Evolutionary conservation across 208 protist species (phyloP).

Genomic region (Sergeia podlipaevii): DNA sequence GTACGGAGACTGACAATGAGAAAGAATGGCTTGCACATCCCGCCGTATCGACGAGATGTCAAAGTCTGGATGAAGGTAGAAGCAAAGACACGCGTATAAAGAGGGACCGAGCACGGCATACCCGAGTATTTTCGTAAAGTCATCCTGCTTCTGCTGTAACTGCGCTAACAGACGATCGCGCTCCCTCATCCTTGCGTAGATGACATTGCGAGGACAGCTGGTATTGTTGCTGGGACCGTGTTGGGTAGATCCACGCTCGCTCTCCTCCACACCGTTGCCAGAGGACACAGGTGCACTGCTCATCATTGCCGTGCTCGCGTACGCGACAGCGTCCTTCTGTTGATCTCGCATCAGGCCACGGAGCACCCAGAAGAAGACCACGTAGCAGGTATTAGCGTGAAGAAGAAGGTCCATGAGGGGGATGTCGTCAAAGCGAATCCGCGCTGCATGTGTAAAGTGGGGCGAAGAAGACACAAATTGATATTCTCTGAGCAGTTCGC

Average conservation of each 20-base stretch:
- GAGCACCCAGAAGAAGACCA: slow-evolving; percentile 21
- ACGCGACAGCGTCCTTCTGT: background rate
- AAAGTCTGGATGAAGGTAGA: slow-evolving; percentile 22
- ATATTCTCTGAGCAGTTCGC: too few species aligned
- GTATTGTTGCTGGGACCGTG: too few species aligned
- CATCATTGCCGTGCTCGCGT: too few species aligned
- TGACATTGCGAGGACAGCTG: too few species aligned
- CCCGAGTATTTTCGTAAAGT: slow-evolving; percentile 13
- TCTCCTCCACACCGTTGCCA: too few species aligned
- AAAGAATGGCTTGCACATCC: slow-evolving; percentile 20
- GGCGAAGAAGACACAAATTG: too few species aligned
- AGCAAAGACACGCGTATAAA: slow-evolving; percentile 23
- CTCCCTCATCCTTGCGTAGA: too few species aligned
- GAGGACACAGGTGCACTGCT: too few species aligned
- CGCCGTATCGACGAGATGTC: slow-evolving; percentile 11
- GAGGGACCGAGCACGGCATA: slow-evolving; percentile 14
- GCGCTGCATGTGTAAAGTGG: background rate
- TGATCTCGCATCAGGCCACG: slow-evolving; percentile 1
- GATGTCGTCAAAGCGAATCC: slow-evolving; percentile 19
- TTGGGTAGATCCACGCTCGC: too few species aligned
- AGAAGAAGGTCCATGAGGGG: slow-evolving; percentile 37
- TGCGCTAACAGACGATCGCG: too few species aligned
- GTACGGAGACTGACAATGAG: background rate
- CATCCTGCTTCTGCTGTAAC: slow-evolving; percentile 1
- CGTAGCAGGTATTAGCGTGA: slow-evolving; percentile 33